Base-by-base conservation (phyloP, 495 filamentous ascomycete species). In the Penicillium psychrofluorescens region DNA sequence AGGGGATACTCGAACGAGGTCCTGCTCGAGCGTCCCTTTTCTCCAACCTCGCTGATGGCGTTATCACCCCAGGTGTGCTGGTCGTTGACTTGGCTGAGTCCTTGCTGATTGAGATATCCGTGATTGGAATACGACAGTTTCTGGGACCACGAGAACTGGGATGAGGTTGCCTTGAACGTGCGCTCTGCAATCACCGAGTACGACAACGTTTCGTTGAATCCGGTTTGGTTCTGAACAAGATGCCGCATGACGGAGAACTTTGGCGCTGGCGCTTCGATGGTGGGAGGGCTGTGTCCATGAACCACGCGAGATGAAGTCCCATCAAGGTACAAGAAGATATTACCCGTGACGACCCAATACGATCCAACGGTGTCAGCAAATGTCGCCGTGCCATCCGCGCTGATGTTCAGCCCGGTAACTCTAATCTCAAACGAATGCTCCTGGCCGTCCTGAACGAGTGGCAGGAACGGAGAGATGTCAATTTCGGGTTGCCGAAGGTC, bases 311-410 rank as follows among this genome's bases (percentile, higher is more conserved):
- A 48, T 13, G 32, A 16, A 79, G 32, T 43, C 0, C 67, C 49
- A 47, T 81, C 79, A 2, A 80, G 64, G 75, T 85, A 94, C 8
- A 90, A 49, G 54, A 94, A 90, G 13, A 94, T 73, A 40, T 88
- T 91, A 6, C 87, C 89, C 0, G 86, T 88, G 7, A 95, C 81
- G 41, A 85, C 74, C 89, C 90, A 95, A 51, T 82, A 81, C 32
- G 72, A 74, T n/a, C 74, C 77, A 11, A 90, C 77, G 1, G 71
- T 74, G 8, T 79, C 60, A 0, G 80, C 78, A 11, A 91, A 62
- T 2, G 62, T 66, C 8, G 66, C 73, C 30, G 56, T 56, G 33
- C 69, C 72, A 43, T 66, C 55, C 6, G 43, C 50, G n/a, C 59
- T 49, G 34, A 62, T 49, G 50, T 81, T 62, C 28, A 90, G 66